Conservation (phyloP, 2,329 filamentous ascomycete species). For the Sporothrix inflata region DNA sequence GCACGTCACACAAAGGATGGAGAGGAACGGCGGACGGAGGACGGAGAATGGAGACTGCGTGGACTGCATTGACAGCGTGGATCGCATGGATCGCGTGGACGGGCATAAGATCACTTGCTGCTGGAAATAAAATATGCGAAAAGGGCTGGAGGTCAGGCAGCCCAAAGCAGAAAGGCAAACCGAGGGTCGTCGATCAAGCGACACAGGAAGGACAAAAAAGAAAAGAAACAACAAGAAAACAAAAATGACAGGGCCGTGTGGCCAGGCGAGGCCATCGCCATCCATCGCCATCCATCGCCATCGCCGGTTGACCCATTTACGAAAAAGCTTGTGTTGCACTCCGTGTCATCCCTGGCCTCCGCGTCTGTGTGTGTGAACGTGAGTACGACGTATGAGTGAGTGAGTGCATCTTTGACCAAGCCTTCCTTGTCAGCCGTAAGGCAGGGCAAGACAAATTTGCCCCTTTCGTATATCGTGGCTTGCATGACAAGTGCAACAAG, state of each 20-base stretch:
- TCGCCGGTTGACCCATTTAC: conserved; percentile 1
- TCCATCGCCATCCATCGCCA: no score
- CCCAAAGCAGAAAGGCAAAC: conserved; percentile 3
- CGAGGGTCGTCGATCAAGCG: not conserved
- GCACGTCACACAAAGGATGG: not conserved
- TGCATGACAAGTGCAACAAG: not conserved
- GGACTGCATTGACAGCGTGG: no score
- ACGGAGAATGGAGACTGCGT: not conserved
- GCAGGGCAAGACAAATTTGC: not conserved
- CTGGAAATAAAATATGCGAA: not conserved
- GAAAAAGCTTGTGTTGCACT: not conserved
- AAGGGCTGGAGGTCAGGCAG: not conserved
- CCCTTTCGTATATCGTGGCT: conserved; percentile 4
- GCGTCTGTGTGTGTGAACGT: not conserved
- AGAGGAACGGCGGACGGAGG: not conserved
- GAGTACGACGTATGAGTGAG: no score
- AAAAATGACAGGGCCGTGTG: not conserved
- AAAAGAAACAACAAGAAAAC: not conserved
- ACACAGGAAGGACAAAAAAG: not conserved
- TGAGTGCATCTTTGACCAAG: not conserved
- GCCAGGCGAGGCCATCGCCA: not conserved
- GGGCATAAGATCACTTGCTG: not conserved
- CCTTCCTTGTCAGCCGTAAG: conserved; percentile 4
- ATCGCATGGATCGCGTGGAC: not conserved
- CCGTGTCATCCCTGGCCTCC: not conserved